Percentiles rank a stretch among this genome's conserved stretches.
phyloP scores from a whole-genome alignment of 768 basidiomycete genomes.

The Trametes elegans region DNA sequence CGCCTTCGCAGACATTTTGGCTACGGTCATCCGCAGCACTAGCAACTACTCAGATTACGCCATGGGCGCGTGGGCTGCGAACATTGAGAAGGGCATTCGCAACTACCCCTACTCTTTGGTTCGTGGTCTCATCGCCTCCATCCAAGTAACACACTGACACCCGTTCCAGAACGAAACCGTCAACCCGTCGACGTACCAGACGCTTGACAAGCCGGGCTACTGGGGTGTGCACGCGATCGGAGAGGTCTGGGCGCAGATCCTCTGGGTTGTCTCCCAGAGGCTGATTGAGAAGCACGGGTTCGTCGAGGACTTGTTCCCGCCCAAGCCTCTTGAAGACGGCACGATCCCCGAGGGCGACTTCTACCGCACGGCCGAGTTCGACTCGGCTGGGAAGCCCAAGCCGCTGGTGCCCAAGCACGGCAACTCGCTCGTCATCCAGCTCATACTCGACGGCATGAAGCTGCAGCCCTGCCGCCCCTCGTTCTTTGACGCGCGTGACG shows the following conservation, averaged over 20 bases:
- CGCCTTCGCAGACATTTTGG: conserved; percentile 62
- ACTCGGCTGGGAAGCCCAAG: conserved; percentile 41
- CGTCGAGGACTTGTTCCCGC: conserved; percentile 78
- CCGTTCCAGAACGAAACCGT: conserved; percentile 48
- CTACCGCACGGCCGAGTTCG: conserved; percentile 49
- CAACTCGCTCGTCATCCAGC: conserved; percentile 81
- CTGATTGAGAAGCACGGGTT: conserved; percentile 84
- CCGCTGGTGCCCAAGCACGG: conserved; percentile 86
- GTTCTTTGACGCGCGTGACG: conserved; percentile 88
- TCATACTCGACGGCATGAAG: conserved; percentile 93
- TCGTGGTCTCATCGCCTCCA: neutral
- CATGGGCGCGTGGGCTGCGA: conserved; percentile 97
- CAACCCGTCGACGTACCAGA: conserved; percentile 94
- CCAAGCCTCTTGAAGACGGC: conserved; percentile 60
- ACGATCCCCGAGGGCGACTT: conserved; percentile 70
- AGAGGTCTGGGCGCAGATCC: conserved; percentile 93
- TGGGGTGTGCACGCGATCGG: conserved; percentile 93
- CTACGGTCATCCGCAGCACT: conserved; percentile 81
- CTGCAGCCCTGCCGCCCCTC: conserved; percentile 87
- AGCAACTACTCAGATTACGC: conserved; percentile 72
- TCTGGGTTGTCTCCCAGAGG: conserved; percentile 74
- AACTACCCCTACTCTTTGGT: conserved; percentile 84
- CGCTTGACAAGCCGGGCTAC: conserved; percentile 89
- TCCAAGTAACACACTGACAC: neutral
- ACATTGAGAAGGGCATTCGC: conserved; percentile 71